Conservation (phyloP, 176 grass and related monocot species). For the Canna indica region DNA sequence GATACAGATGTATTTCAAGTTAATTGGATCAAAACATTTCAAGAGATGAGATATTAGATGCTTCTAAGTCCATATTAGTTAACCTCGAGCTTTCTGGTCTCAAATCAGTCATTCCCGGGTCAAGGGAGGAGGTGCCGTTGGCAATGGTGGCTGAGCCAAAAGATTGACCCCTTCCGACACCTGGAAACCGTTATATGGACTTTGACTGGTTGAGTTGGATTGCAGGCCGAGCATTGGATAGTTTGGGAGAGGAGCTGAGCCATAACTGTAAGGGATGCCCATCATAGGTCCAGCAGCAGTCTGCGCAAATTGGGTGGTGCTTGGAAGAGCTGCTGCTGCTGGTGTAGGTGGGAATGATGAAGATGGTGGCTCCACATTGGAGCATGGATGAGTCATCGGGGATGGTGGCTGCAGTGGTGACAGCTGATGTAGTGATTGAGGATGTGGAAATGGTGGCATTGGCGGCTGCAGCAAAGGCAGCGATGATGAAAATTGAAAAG, state of each 20-base stretch:
- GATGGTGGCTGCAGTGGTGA: conserved; percentile 32
- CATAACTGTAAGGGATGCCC: conserved; percentile 25
- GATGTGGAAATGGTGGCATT: conserved; percentile 29
- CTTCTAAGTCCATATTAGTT: too few species aligned
- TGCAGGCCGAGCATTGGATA: conserved; percentile 25
- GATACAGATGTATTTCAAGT: too few species aligned
- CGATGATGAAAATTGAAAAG: conserved; percentile 2
- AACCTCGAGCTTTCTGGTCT: background rate
- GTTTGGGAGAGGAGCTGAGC: conserved; percentile 18
- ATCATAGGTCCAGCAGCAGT: conserved; percentile 28
- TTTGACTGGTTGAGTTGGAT: conserved; percentile 26
- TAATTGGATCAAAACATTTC: too few species aligned
- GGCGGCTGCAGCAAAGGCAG: conserved; percentile 20
- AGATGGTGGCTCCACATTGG: background rate
- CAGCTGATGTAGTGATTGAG: conserved; percentile 32
- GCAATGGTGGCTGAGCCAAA: conserved; percentile 29
- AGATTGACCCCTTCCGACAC: conserved; percentile 21
- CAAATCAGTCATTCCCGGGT: conserved; percentile 19
- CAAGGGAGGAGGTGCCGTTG: conserved; percentile 23
- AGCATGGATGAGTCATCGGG: conserved; percentile 18
- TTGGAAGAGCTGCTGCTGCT: conserved; percentile 7
- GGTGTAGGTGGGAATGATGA: conserved; percentile 14
- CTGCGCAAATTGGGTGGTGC: conserved; percentile 21
- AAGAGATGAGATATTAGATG: too few species aligned
- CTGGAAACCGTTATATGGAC: conserved; percentile 21